A percentile compares a stretch with the other conserved stretches of the same genome.
phyloP scores from a whole-genome alignment of 305 asterid genomes.

The Euphrasia arctica region DNA sequence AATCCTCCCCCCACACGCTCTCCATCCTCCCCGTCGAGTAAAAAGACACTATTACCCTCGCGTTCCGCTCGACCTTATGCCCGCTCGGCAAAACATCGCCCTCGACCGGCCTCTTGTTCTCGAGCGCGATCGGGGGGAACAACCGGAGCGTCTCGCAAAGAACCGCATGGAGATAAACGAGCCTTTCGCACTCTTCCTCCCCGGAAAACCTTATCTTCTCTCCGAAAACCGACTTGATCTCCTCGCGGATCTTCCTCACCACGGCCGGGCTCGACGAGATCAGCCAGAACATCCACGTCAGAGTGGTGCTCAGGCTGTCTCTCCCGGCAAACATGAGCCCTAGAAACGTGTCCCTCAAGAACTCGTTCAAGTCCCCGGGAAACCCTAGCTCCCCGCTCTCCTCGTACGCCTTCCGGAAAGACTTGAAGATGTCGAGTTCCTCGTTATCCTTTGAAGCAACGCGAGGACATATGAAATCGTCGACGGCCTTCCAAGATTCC shows the following conservation, averaged over 20 bases:
- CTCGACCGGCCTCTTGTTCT: constrained; percentile 30
- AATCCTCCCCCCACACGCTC: constrained; percentile 14
- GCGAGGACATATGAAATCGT: neutral
- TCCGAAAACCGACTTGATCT: neutral
- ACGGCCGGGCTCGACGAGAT: neutral
- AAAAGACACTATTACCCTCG: constrained; percentile 25
- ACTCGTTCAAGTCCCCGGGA: neutral
- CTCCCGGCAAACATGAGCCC: constrained; percentile 6
- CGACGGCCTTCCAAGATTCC: constrained; percentile 9
- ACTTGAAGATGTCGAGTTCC: neutral
- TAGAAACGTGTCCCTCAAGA: constrained; percentile 1
- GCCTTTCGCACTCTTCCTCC: neutral
- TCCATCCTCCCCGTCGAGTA: constrained; percentile 15
- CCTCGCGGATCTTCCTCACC: neutral
- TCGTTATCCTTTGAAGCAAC: neutral
- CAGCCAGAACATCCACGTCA: constrained; percentile 24
- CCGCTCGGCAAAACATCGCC: constrained; percentile 34
- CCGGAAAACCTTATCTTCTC: neutral
- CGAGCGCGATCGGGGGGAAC: constrained; percentile 35
- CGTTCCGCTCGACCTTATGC: neutral
- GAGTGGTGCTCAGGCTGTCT: constrained; percentile 7
- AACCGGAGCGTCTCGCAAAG: constrained; percentile 36
- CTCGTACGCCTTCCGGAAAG: constrained; percentile 6
- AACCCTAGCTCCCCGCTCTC: neutral
- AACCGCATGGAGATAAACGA: constrained; percentile 23